Base-by-base conservation (phyloP, 1,284 basidiomycete genomes). In the Vanrija humicola region DNA sequence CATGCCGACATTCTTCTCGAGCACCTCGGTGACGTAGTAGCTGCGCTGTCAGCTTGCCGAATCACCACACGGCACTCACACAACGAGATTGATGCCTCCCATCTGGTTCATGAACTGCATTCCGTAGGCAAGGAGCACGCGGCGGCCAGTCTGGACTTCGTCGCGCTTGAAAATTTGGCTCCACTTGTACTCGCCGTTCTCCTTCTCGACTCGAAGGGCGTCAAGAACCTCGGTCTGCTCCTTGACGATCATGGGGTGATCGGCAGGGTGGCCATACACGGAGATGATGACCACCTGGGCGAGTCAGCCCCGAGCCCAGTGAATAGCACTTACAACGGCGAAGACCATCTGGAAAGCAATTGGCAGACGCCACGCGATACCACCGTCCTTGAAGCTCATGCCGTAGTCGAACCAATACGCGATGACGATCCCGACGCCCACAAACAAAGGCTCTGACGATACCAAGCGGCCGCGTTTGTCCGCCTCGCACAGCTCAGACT, bases 191-290 rank as follows among this genome's bases (percentile, higher is more conserved):
- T 56, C 55, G 50, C 55, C 55, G 29, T 48, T 50, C 25, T 48
- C 50, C 15, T 42, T 23, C 29, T 56, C 49, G 14, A 56, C 42
- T 5, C 23, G 34, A 88, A 56, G 39, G 1, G 55, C 50, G 18
- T 57, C 55, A 34, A 57, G 55, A 18, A 57, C 49, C 29, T 57
- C 55, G 38, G 43, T 26, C 15, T 42, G 34, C 47, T 57, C 55
- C 43, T 57, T 57, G n/a, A 23, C 23, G 15, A 49, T 53, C 45
- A 46, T 43, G 23, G 46, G 29, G 12, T 48, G 29, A 1, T 57
- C 46, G 12, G 55, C 45, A 3, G 39, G n/a, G 14, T 25, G n/a
- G 18, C 48, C 55, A 39, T 61, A 57, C 3, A 61, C 55, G 29
- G 53, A 42, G 3, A 49, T 16, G 16, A 48, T 42, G 15, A 57